These are phyloP conservation scores for Penicillium herquei DNA, from an alignment of 495 filamentous ascomycete genomes.

Conservation along the genomic window DNA sequence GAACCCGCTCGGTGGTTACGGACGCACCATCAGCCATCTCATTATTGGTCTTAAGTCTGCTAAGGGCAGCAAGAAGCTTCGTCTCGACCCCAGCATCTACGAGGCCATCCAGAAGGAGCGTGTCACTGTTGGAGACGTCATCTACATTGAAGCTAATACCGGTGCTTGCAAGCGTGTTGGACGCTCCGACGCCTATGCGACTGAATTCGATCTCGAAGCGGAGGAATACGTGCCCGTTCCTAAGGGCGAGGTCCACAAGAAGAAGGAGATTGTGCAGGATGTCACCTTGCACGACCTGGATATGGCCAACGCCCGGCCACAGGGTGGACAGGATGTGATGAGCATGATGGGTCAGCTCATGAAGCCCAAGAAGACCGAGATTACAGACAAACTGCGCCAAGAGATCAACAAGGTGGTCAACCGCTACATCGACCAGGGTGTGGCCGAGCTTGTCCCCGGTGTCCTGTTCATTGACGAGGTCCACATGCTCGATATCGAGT, in stretches of 20 bases:
- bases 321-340: slow-evolving; percentile 98
- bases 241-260: slow-evolving; percentile 98
- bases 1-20: slow-evolving; percentile 93
- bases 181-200: slow-evolving; percentile 91
- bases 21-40: slow-evolving; percentile 88
- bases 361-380: slow-evolving; percentile 98
- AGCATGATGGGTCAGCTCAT: slow-evolving; percentile 99
- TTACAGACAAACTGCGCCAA: slow-evolving; percentile 89
- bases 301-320: slow-evolving; percentile 89
- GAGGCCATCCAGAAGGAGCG: slow-evolving; percentile 98
- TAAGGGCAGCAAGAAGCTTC: slow-evolving; percentile 93
- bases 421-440: slow-evolving; percentile 96
- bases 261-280: slow-evolving; percentile 99
- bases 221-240: slow-evolving; percentile 98
- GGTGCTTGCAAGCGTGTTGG: slow-evolving; percentile 96
- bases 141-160: slow-evolving; percentile 98
- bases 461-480: slow-evolving; percentile 99
- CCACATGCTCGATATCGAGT: slow-evolving; percentile 98
- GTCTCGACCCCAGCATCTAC: slow-evolving; percentile 95
- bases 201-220: slow-evolving; percentile 96
- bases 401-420: slow-evolving; percentile 99
- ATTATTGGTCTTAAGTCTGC: slow-evolving; percentile 87
- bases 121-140: slow-evolving; percentile 92
- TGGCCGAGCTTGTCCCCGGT: slow-evolving; percentile 95
- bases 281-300: slow-evolving; percentile 96